phyloP scores from a whole-genome alignment of 371 early-diverging fungal species.

The Cladochytrium tenue region DNA sequence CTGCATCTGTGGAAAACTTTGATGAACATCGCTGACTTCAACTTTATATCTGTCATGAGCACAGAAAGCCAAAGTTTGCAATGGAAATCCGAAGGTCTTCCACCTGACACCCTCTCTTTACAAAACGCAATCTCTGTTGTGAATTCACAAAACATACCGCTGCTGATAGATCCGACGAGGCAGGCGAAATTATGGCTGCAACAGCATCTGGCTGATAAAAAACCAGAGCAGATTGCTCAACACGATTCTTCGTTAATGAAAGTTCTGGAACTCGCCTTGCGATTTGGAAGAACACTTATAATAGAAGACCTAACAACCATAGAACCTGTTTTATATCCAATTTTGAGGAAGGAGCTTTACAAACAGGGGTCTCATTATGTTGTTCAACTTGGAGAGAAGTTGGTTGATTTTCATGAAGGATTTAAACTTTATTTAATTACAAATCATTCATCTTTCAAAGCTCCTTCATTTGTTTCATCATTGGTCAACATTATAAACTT shows the following conservation, averaged over 20 bases:
- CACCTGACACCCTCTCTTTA: constrained; percentile 46
- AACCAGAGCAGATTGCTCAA: constrained; percentile 53
- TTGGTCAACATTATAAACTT: constrained; percentile 50
- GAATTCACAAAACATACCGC: constrained; percentile 30
- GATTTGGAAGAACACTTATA: constrained; percentile 59
- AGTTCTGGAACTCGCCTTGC: constrained; percentile 50
- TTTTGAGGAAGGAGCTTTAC: constrained; percentile 40
- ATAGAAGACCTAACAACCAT: constrained; percentile 42
- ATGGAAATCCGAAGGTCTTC: constrained; percentile 55
- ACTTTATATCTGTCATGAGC: constrained; percentile 39
- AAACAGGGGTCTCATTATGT: constrained; percentile 54
- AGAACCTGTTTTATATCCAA: constrained; percentile 40
- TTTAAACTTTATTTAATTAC: constrained; percentile 49
- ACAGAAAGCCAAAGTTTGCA: constrained; percentile 51
- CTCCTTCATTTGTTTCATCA: constrained; percentile 39
- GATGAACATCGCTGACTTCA: constrained; percentile 26
- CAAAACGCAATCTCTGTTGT: constrained; percentile 54
- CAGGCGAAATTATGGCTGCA: constrained; percentile 54
- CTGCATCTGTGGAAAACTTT: constrained; percentile 35
- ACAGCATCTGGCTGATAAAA: constrained; percentile 33
- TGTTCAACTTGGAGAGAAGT: constrained; percentile 51
- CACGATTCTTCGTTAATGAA: constrained; percentile 48
- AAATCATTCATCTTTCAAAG: constrained; percentile 26
- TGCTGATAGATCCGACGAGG: constrained; percentile 53
- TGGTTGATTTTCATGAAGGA: constrained; percentile 49